Conservation (phyloP, 108 stramenopile species). For the Nitzschia inconspicua region DNA sequence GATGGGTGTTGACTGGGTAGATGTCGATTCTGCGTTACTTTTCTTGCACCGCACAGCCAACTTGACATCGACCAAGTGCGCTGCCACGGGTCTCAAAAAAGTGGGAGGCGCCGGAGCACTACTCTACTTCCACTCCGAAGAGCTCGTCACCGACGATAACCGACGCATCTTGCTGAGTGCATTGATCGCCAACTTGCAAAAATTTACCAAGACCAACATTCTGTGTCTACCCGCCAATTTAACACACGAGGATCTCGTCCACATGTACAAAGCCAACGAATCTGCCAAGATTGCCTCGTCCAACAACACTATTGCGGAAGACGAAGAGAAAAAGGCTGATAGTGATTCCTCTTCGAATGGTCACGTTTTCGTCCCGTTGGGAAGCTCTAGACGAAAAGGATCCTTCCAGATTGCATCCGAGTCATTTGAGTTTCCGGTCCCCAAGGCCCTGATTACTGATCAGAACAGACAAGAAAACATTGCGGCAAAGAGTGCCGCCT, state of each 20-base stretch:
- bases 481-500: constrained; percentile 23
- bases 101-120: constrained; percentile 18
- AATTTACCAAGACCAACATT: constrained; percentile 21
- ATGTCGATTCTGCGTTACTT: constrained; percentile 13
- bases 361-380: neutral
- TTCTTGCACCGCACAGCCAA: constrained; percentile 18
- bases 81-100: constrained; percentile 2
- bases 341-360: neutral
- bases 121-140: constrained; percentile 10
- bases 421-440: constrained; percentile 21
- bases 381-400: neutral
- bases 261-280: constrained; percentile 19
- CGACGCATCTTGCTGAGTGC: constrained; percentile 3
- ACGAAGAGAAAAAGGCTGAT: constrained; percentile 17
- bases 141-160: constrained; percentile 1
- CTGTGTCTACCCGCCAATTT: constrained; percentile 18
- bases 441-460: constrained; percentile 6
- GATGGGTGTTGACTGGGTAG: constrained; percentile 13
- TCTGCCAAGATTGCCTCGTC: neutral
- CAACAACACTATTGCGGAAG: no score
- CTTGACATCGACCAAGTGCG: constrained; percentile 17
- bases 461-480: constrained; percentile 2
- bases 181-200: constrained; percentile 9
- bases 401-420: constrained; percentile 19
- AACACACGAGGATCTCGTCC: constrained; percentile 5